Base-by-base conservation (phyloP, 208 protist genomes). In the Wallacemonas sp. region DNA sequence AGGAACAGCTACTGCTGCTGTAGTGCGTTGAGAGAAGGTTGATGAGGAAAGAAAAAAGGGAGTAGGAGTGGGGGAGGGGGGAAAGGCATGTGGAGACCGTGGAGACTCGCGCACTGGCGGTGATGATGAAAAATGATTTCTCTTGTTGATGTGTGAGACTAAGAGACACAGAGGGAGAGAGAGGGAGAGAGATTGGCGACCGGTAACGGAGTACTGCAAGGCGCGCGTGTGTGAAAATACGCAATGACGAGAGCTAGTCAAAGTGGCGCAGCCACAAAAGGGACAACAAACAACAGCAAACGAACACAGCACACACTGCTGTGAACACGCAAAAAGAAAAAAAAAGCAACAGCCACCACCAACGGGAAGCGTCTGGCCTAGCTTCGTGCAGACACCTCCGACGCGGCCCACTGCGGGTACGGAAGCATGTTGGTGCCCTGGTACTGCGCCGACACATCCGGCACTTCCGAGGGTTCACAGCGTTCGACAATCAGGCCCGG, bases 401-500 rank as follows among this genome's bases (percentile, higher is more conserved):
- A 41, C 4, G 57, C 49, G 5, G 86, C 11, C 85, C 89, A 93
- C 62, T 81, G 48, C 11, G 57, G n/a, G 59, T 92, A 92, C 3
- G 77, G 79, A 46, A 86, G 67, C 18, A 65, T 62, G 3, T 71
- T 62, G 0, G 45, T 10, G 33, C 48, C 49, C 18, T 71, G 44
- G 10, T 23, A 39, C 12, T 63, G 44, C 16, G 38, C 65, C 45
- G 33, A 41, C 26, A 81, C 5, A 3, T 44, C 44, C 8, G 79
- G 72, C 2, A 96, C 78, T 29, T 93, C 87, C 1, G 70, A 72
- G 50, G 84, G 85, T 32, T 93, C 87, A 50, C 91, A 96, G 0
- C 91, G 81, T 57, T 89, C 86, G 28, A 96, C 90, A 1, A 75
- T 63, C 38, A 96, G 90, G 5, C 90, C 90, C 18, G 65, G 61